A percentile compares a stretch with the other conserved stretches of the same genome.
Conservation (phyloP, 495 filamentous ascomycete genomes). For the Penicillium samsonianum region DNA sequence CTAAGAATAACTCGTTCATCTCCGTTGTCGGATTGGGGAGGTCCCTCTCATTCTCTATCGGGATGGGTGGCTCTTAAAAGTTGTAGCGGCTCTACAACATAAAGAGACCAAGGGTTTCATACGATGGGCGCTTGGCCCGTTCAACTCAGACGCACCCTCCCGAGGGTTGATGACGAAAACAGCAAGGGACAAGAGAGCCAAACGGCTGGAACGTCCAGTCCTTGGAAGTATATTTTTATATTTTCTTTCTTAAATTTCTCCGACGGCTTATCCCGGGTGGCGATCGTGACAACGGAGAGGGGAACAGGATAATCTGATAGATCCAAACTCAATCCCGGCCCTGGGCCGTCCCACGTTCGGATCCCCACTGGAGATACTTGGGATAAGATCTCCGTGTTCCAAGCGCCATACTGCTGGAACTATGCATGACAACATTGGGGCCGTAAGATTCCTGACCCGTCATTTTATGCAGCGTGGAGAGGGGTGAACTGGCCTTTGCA, state of each 20-base stretch:
- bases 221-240: background rate
- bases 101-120: background rate
- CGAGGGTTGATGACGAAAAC: background rate
- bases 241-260: slow-evolving; percentile 4
- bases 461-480: slow-evolving; percentile 16
- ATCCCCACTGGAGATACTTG: slow-evolving; percentile 5
- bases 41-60: background rate
- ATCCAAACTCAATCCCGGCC: slow-evolving; percentile 12
- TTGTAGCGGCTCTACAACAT: too few species aligned
- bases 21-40: background rate
- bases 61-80: background rate
- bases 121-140: background rate
- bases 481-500: background rate
- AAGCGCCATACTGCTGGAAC: slow-evolving; percentile 13
- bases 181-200: background rate
- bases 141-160: background rate
- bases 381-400: slow-evolving; percentile 19
- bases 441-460: slow-evolving; percentile 16
- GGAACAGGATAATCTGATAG: slow-evolving; percentile 16
- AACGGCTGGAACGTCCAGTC: background rate
- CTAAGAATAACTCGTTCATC: background rate
- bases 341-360: slow-evolving; percentile 10
- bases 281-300: background rate
- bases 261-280: slow-evolving; percentile 6
- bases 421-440: slow-evolving; percentile 23